A percentile compares a stretch with the other conserved stretches of the same genome.
phyloP scores from a whole-genome alignment of 805 yeast genomes.

The Naumovozyma castellii region DNA sequence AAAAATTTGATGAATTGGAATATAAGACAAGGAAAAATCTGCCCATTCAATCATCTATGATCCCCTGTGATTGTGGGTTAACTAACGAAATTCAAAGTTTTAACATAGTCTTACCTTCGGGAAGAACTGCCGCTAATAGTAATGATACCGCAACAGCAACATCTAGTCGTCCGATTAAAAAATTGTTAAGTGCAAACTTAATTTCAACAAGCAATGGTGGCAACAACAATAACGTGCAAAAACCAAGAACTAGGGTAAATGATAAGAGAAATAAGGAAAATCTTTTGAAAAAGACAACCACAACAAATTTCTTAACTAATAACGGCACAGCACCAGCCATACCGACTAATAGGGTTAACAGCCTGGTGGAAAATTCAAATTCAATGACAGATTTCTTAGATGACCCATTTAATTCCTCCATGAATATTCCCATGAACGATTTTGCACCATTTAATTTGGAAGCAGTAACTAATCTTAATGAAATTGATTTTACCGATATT shows the following conservation, averaged over 20 bases:
- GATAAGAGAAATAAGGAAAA: conserved; percentile 11
- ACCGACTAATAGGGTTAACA: neutral
- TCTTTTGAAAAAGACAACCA: conserved; percentile 13
- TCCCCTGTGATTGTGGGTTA: conserved; percentile 31
- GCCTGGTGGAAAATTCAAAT: neutral
- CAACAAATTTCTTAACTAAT: conserved; percentile 10
- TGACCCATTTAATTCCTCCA: neutral
- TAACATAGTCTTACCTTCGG: conserved; percentile 23
- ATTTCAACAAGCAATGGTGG: neutral
- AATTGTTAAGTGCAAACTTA: no score
- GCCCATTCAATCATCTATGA: conserved; percentile 24
- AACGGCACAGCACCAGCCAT: neutral
- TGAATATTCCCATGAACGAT: neutral
- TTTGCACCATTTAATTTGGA: neutral
- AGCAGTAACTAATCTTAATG: conserved; percentile 17
- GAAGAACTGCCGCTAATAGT: conserved; percentile 6
- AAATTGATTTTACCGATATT: conserved; percentile 30
- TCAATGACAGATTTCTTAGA: conserved; percentile 3
- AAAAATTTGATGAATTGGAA: conserved; percentile 28
- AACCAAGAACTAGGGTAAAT: conserved; percentile 9
- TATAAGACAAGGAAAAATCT: conserved; percentile 23
- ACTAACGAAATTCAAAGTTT: conserved; percentile 28
- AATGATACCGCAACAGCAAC: neutral
- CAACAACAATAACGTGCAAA: conserved; percentile 5
- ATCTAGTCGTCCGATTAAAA: neutral